phyloP scores from a whole-genome alignment of 768 basidiomycete species.

The Boletus insuetus region DNA sequence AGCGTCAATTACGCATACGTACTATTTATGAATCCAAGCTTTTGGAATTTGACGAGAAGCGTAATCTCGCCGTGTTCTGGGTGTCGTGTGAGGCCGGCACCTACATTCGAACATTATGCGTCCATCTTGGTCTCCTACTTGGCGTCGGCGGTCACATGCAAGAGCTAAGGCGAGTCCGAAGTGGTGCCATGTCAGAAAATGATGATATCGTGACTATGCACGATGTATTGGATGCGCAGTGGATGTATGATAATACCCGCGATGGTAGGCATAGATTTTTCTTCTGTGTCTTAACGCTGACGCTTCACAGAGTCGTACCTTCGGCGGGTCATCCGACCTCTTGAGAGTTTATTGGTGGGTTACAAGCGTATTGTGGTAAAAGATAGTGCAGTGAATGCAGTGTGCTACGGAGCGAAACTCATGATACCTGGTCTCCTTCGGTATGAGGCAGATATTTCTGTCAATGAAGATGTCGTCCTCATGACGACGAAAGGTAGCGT shows the following conservation, averaged over 20 bases:
- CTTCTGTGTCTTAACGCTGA: constrained; percentile 12
- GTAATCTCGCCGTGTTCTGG: constrained; percentile 97
- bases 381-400: constrained; percentile 98
- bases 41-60: constrained; percentile 95
- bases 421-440: constrained; percentile 99
- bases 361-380: constrained; percentile 99
- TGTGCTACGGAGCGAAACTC: constrained; percentile 98
- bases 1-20: constrained; percentile 94
- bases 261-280: constrained; percentile 61
- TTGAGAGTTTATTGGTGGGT: constrained; percentile 90
- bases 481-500: constrained; percentile 94
- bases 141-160: constrained; percentile 99
- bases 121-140: constrained; percentile 89
- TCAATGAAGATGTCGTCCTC: constrained; percentile 94
- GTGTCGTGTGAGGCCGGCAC: constrained; percentile 98
- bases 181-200: constrained; percentile 95
- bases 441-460: constrained; percentile 91
- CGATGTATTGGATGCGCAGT: constrained; percentile 98
- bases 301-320: constrained; percentile 81
- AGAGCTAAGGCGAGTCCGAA: constrained; percentile 90
- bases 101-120: constrained; percentile 95
- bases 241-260: constrained; percentile 95
- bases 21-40: constrained; percentile 97
- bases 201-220: constrained; percentile 99
- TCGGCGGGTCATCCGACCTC: constrained; percentile 88